Percentiles rank a stretch among this genome's conserved stretches.
These are phyloP conservation scores for Russula ochroleuca DNA, from an alignment of 768 basidiomycete species.

Conservation along the genomic window DNA sequence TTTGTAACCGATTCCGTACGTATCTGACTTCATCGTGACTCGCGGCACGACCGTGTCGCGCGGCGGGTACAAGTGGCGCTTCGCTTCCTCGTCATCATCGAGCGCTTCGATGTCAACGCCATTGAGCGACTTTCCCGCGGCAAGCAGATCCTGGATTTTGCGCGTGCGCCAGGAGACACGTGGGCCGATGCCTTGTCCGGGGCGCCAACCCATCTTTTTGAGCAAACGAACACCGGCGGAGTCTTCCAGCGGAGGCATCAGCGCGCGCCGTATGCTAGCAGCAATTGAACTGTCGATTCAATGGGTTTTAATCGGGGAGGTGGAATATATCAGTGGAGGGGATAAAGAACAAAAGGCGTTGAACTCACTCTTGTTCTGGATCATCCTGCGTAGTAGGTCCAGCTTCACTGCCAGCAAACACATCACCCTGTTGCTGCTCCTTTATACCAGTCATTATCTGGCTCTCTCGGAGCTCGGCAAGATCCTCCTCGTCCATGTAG, in stretches of 20 bases:
- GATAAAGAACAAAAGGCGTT: neutral
- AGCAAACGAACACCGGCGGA: constrained; percentile 82
- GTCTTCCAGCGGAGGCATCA: constrained; percentile 71
- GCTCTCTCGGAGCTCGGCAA: constrained; percentile 73
- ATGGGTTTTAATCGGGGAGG: neutral
- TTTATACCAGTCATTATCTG: constrained; percentile 58
- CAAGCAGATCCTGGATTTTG: constrained; percentile 61
- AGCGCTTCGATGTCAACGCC: constrained; percentile 35
- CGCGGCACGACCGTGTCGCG: constrained; percentile 65
- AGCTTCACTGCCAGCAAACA: constrained; percentile 53
- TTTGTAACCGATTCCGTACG: constrained; percentile 78
- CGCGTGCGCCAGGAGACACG: constrained; percentile 75
- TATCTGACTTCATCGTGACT: constrained; percentile 67
- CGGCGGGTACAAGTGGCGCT: constrained; percentile 82
- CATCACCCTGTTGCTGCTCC: constrained; percentile 69
- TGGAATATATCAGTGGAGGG: neutral
- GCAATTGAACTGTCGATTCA: constrained; percentile 51
- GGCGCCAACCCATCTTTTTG: constrained; percentile 93
- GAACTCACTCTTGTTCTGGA: constrained; percentile 49
- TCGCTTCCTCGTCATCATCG: constrained; percentile 70
- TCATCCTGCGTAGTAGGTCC: constrained; percentile 48
- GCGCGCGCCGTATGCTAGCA: constrained; percentile 54
- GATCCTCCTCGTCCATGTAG: constrained; percentile 99
- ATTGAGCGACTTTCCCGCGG: constrained; percentile 34
- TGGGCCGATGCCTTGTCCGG: constrained; percentile 91